phyloP scores from a whole-genome alignment of 1,139 yeast species.

The Yamadazyma spencermartinsiae region DNA sequence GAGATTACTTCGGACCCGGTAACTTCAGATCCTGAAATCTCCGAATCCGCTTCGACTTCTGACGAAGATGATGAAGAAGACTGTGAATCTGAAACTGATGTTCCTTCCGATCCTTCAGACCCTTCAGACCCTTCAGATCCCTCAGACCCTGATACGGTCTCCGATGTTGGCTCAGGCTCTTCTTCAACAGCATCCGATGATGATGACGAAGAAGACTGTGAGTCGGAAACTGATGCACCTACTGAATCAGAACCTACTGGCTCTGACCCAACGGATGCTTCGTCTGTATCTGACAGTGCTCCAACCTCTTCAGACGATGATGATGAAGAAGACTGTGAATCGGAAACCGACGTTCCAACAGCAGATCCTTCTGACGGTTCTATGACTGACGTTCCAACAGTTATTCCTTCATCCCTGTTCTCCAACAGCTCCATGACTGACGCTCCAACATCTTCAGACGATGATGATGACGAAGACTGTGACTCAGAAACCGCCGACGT shows the following conservation, averaged over 20 bases:
- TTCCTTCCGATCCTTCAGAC: too few relatives aligned
- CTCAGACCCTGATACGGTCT: too few relatives aligned
- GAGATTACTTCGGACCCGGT: conserved; percentile 5
- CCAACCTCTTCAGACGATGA: conserved; percentile 6
- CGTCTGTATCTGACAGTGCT: conserved; percentile 4
- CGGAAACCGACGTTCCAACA: conserved; percentile 3
- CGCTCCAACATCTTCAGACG: conserved; percentile 5
- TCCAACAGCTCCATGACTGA: conserved; percentile 1
- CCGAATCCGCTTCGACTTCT: conserved; percentile 5
- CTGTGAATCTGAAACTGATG: conserved; percentile 10
- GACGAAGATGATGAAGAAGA: conserved; percentile 15
- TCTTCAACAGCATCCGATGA: conserved; percentile 5
- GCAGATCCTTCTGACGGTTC: conserved; percentile 1
- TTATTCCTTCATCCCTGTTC: background rate
- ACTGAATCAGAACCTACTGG: conserved; percentile 1
- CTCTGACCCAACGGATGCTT: conserved; percentile 1
- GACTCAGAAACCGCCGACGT: conserved; percentile 3
- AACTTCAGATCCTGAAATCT: background rate
- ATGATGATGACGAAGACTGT: conserved; percentile 15
- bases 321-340: conserved; percentile 15
- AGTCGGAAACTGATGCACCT: conserved; percentile 1
- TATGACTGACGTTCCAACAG: conserved; percentile 3
- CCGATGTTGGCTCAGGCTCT: background rate
- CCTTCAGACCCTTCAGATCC: too few relatives aligned
- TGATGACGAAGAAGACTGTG: conserved; percentile 16